Conservation (phyloP, 164 flowering plant genomes). For the Stephania cephalantha region DNA sequence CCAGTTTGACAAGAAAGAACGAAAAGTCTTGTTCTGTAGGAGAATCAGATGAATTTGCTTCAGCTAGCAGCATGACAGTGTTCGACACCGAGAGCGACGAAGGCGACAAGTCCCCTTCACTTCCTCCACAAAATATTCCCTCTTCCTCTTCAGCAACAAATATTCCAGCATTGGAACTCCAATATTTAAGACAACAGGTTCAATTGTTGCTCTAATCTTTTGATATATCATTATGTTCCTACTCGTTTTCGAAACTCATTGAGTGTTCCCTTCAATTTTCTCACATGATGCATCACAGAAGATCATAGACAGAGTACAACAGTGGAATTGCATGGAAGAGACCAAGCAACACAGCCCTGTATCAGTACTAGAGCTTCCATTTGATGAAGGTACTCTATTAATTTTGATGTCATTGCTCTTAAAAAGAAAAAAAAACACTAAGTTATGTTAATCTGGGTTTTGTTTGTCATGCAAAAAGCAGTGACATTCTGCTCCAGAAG, state of each 20-base stretch:
- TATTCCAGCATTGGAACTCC: conserved; percentile 7
- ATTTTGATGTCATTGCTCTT: not conserved
- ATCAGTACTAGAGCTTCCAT: conserved; percentile 35
- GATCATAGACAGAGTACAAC: conserved; percentile 18
- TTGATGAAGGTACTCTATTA: conserved; percentile 16
- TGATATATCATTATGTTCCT: not conserved
- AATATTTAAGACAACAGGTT: conserved; percentile 15
- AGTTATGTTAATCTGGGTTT: not conserved
- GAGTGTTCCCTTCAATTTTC: not conserved
- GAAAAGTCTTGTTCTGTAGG: conserved; percentile 8
- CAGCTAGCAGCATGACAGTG: conserved; percentile 27
- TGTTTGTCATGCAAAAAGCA: conserved; percentile 15
- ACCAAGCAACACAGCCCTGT: conserved; percentile 45
- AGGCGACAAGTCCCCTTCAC: conserved; percentile 16
- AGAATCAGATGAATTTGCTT: conserved; percentile 30
- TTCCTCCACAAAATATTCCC: conserved; percentile 2
- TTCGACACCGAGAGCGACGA: conserved; percentile 25
- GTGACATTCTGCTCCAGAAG: conserved; percentile 7
- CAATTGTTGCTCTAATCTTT: conserved; percentile 18
- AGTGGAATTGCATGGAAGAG: conserved; percentile 24
- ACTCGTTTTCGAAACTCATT: not conserved
- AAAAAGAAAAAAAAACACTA: not conserved
- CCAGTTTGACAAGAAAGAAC: conserved; percentile 15
- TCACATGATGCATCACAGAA: conserved; percentile 27
- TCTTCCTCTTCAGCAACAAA: conserved; percentile 6